Percentiles rank a stretch among this genome's conserved stretches.
Evolutionary conservation across 495 filamentous ascomycete genomes (phyloP).

Genomic region (Oidiodendron maius): DNA sequence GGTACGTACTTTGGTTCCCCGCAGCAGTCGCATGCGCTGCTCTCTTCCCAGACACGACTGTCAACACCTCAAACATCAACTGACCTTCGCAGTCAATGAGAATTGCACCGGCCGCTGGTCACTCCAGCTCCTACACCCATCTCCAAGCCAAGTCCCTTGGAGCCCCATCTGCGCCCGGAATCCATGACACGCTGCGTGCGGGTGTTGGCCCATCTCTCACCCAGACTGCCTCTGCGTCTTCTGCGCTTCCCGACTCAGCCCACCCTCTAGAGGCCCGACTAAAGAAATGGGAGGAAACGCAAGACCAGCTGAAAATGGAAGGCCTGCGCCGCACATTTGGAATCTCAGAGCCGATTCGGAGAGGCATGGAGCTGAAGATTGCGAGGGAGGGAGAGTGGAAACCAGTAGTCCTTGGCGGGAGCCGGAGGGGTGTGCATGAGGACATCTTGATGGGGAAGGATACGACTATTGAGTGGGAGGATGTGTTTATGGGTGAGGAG

Average conservation of each 20-base stretch:
- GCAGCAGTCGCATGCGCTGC: not conserved
- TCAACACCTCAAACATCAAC: not conserved
- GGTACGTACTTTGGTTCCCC: conserved; percentile 30
- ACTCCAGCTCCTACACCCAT: conserved; percentile 56
- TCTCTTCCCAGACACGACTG: not conserved
- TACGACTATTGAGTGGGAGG: conserved; percentile 76
- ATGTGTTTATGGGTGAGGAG: conserved; percentile 75
- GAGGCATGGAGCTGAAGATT: conserved; percentile 95
- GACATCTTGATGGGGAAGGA: conserved; percentile 82
- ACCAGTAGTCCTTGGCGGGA: conserved; percentile 38
- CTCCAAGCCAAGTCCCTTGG: conserved; percentile 45
- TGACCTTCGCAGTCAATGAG: conserved; percentile 66
- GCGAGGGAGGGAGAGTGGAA: conserved; percentile 49
- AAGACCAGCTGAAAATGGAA: conserved; percentile 84
- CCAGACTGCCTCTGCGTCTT: conserved; percentile 31
- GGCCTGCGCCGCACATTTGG: conserved; percentile 77
- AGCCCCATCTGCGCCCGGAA: conserved; percentile 83
- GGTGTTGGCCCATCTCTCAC: conserved; percentile 57
- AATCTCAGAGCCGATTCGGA: conserved; percentile 85
- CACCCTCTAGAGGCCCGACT: conserved; percentile 93
- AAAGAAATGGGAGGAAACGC: conserved; percentile 74
- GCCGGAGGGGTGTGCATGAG: conserved; percentile 51
- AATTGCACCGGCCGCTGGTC: conserved; percentile 62
- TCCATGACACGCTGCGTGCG: conserved; percentile 86
- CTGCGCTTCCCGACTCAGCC: conserved; percentile 44